phyloP scores from a whole-genome alignment of 208 protist genomes.

The Trypanosoma platydactyli region DNA sequence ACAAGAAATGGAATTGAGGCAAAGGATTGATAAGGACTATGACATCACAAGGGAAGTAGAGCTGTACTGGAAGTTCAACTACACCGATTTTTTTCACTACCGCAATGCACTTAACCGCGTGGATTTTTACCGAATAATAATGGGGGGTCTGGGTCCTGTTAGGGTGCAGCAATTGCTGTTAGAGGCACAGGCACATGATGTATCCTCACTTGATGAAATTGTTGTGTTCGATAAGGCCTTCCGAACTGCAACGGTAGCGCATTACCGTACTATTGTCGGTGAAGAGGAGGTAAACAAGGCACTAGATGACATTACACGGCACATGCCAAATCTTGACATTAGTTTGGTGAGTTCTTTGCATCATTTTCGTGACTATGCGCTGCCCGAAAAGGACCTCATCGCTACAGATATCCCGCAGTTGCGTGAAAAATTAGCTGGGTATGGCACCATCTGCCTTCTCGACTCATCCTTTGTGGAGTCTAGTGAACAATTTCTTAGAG shows the following conservation, averaged over 20 bases:
- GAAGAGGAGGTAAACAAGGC: conserved; percentile 42
- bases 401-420: conserved; percentile 48
- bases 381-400: conserved; percentile 56
- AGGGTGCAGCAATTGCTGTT: conserved; percentile 58
- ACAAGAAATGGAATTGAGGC: conserved; percentile 40
- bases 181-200: conserved; percentile 20
- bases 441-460: conserved; percentile 60
- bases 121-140: conserved; percentile 57
- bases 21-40: conserved; percentile 55
- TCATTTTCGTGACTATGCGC: conserved; percentile 71
- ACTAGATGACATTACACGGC: conserved; percentile 57
- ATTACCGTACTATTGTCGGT: conserved; percentile 46
- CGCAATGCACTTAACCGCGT: conserved; percentile 57
- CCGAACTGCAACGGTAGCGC: conserved; percentile 32
- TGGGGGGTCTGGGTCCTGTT: conserved; percentile 51
- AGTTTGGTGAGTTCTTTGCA: conserved; percentile 59
- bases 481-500: conserved; percentile 60
- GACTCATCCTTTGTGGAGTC: conserved; percentile 88
- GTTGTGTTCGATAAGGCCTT: conserved; percentile 67
- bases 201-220: conserved; percentile 44
- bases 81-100: conserved; percentile 76
- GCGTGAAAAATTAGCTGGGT: conserved; percentile 33
- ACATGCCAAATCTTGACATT: conserved; percentile 80
- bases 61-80: conserved; percentile 85
- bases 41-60: conserved; percentile 58